A percentile compares a stretch with the other conserved stretches of the same genome.
Conservation (phyloP, 2,329 filamentous ascomycete genomes). For the Colletotrichum phormii region DNA sequence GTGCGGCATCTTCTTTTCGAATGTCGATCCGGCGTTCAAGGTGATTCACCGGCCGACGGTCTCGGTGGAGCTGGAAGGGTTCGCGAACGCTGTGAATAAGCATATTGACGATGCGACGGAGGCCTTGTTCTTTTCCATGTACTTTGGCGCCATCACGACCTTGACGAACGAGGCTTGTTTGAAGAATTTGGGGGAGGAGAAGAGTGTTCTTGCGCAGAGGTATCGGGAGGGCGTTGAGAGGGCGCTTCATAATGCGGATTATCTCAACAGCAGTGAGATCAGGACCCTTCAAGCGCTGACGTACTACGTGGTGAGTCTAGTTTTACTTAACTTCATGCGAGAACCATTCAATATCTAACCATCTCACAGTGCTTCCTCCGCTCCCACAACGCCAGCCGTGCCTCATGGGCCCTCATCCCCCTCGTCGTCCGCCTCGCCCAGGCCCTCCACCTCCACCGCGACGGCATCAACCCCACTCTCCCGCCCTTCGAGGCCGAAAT, state of each 20-base stretch:
- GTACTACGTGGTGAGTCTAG: conserved; percentile 49
- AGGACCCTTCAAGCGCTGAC: conserved; percentile 55
- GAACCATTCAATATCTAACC: neutral
- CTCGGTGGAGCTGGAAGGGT: conserved; percentile 41
- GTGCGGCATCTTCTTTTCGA: conserved; percentile 50
- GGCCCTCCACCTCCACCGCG: conserved; percentile 54
- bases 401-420: conserved; percentile 55
- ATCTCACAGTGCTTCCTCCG: conserved; percentile 50
- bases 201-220: conserved; percentile 44
- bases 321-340: no score
- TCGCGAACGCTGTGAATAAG: conserved; percentile 41
- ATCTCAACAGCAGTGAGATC: conserved; percentile 53
- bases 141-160: conserved; percentile 53
- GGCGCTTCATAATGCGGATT: conserved; percentile 55
- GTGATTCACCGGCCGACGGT: conserved; percentile 57
- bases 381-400: conserved; percentile 48
- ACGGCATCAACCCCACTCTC: conserved; percentile 50
- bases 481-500: conserved; percentile 68
- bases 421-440: conserved; percentile 58
- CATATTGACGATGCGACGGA: conserved; percentile 42
- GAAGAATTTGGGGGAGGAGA: conserved; percentile 48
- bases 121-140: conserved; percentile 56
- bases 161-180: conserved; percentile 46
- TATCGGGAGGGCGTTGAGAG: conserved; percentile 51
- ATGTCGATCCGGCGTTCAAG: conserved; percentile 58